Base-by-base conservation (phyloP, 208 protist species). In the Sergeia podlipaevii region DNA sequence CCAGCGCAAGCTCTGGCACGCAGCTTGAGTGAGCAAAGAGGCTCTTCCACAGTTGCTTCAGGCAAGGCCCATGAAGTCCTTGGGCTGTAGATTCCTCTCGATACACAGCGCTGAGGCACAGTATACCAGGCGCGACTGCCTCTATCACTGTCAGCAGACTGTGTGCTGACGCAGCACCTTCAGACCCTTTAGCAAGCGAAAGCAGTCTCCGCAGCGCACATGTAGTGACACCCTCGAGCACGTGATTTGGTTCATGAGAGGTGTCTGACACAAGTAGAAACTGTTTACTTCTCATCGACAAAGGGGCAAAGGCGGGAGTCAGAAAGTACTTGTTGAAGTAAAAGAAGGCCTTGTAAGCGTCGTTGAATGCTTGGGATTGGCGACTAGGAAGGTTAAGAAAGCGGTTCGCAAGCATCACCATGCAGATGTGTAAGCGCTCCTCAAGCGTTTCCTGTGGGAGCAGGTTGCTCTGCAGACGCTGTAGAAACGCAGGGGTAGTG, bases 401-500 rank as follows among this genome's bases (percentile, higher is more conserved):
- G 2, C 33, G 43, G 38, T 95, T 90, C 11, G 74, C 32, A 21
- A 84, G 62, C 45, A 70, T 58, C 10, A 67, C 61, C 11, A 87
- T 6, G 24, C 42, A 75, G 8, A 86, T 44, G 41, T 92, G 80
- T 11, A 95, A 69, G 5, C 88, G 75, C 32, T 92, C 74, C 61
- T 87, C 74, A 1, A 95, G 2, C 2, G 88, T 95, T 52, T 95
- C 81, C 11, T 29, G 26, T 11, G 83, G 77, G 26, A 91, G 52
- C 2, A 54, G 58, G n/a, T 32, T 33, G 32, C 8, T 50, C 42
- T 46, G 39, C 13, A 65, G 36, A 0, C 36, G 46, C 7, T 26
- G 43, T 2, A 71, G 55, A 27, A 60, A 58, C 13, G 53, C 61
- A 11, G 54, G 28, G 8, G 46, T 20, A 2, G 43, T 0, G 2